Evolutionary conservation across 192 early-diverging fungal genomes (phyloP).

Genomic region (Linnemannia elongata): DNA sequence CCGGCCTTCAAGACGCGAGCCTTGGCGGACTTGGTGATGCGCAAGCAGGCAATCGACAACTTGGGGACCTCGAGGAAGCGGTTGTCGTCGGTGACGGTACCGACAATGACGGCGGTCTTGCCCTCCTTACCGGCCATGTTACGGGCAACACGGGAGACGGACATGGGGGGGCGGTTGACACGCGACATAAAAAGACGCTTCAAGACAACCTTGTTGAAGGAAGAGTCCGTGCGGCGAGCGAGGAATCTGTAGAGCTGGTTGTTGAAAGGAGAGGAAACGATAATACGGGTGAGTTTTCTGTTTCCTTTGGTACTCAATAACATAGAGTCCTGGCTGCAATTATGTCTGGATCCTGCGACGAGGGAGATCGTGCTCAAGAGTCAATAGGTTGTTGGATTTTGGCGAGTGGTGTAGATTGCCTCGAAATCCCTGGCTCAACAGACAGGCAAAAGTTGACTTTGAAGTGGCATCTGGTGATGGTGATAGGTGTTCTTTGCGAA

Average conservation of each 20-base stretch:
- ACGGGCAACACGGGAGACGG: constrained; percentile 87
- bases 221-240: constrained; percentile 97
- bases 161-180: constrained; percentile 96
- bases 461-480: not conserved
- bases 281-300: constrained; percentile 17
- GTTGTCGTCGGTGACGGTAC: constrained; percentile 97
- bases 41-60: constrained; percentile 95
- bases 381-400: not conserved
- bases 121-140: constrained; percentile 81
- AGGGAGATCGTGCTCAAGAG: not conserved
- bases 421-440: not conserved
- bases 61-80: constrained; percentile 93
- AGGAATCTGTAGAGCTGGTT: constrained; percentile 97
- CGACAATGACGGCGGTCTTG: constrained; percentile 95
- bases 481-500: not conserved
- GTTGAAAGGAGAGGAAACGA: not conserved
- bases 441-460: not conserved
- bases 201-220: constrained; percentile 99
- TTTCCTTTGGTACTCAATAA: not conserved
- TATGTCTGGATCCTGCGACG: not conserved
- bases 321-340: not conserved
- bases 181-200: constrained; percentile 99
- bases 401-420: not conserved
- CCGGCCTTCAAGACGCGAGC: constrained; percentile 98
- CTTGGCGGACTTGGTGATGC: constrained; percentile 95